A percentile compares a stretch with the other conserved stretches of the same genome.
Evolutionary conservation across 345 rosid genomes (phyloP).

Genomic region (Pseudoturritis turrita): DNA sequence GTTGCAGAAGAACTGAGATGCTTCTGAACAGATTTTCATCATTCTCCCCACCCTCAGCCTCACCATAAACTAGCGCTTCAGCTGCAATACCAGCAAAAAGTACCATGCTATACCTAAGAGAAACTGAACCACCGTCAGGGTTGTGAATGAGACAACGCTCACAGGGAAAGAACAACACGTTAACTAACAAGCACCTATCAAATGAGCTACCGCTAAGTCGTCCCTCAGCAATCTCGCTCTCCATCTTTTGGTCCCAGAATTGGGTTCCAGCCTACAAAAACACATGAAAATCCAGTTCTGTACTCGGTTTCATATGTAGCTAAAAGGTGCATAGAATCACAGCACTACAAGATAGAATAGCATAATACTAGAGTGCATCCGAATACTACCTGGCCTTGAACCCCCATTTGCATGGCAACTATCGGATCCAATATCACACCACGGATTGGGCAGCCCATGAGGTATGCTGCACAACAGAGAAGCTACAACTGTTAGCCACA

Average conservation of each 20-base stretch:
- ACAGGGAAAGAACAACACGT: background rate
- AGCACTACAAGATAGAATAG: background rate
- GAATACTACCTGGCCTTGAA: conserved; percentile 79
- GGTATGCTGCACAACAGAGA: conserved; percentile 58
- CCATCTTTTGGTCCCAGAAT: conserved; percentile 94
- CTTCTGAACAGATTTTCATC: conserved; percentile 92
- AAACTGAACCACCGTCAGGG: conserved; percentile 13
- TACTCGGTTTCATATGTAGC: background rate
- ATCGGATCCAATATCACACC: conserved; percentile 92
- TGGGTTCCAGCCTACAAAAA: conserved; percentile 85
- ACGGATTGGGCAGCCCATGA: conserved; percentile 94
- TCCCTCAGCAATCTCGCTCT: conserved; percentile 79
- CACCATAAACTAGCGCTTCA: conserved; percentile 85
- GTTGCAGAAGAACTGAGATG: conserved; percentile 71
- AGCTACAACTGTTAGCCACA: background rate
- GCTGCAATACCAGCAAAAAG: conserved; percentile 98
- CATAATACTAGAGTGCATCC: background rate
- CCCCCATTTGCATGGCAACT: conserved; percentile 87
- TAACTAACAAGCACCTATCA: conserved; percentile 51
- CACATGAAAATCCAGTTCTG: background rate
- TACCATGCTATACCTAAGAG: conserved; percentile 84
- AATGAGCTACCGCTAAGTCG: conserved; percentile 67
- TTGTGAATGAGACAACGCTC: background rate
- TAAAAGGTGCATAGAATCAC: background rate
- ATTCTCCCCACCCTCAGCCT: conserved; percentile 97